Conservation (phyloP, 2,329 filamentous ascomycete species). For the Paecilomyces niveus region DNA sequence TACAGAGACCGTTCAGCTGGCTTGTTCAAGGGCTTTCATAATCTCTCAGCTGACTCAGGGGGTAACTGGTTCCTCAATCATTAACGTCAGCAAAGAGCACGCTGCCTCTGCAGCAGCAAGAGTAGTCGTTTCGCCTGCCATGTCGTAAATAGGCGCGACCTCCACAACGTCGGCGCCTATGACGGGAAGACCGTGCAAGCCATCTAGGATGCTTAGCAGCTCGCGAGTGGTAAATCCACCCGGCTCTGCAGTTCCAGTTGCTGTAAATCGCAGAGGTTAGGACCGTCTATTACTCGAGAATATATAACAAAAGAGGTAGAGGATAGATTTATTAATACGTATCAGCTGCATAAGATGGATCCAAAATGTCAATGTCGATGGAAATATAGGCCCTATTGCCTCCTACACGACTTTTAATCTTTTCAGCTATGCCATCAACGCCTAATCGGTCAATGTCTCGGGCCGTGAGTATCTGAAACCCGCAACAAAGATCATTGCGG, state of each 20-base stretch:
- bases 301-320: background rate
- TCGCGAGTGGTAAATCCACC: conserved; percentile 51
- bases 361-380: conserved; percentile 52
- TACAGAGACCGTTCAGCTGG: background rate
- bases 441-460: conserved; percentile 47
- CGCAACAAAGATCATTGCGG: conserved; percentile 46
- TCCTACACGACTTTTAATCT: conserved; percentile 40
- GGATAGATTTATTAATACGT: conserved; percentile 6
- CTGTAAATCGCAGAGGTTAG: conserved; percentile 14
- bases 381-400: conserved; percentile 48
- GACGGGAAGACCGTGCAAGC: conserved; percentile 43
- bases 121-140: conserved; percentile 45
- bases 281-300: background rate
- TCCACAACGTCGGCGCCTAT: conserved; percentile 52
- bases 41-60: background rate
- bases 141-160: conserved; percentile 51
- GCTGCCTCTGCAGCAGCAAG: conserved; percentile 50
- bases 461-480: conserved; percentile 48
- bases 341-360: conserved; percentile 48
- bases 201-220: conserved; percentile 47
- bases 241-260: conserved; percentile 49
- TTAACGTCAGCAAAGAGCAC: conserved; percentile 42
- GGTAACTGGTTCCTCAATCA: conserved; percentile 10
- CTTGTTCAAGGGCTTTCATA: background rate
- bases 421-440: conserved; percentile 40